A percentile compares a stretch with the other conserved stretches of the same genome.
phyloP scores from a whole-genome alignment of 768 basidiomycete species.

The Naematelia aurantialba region DNA sequence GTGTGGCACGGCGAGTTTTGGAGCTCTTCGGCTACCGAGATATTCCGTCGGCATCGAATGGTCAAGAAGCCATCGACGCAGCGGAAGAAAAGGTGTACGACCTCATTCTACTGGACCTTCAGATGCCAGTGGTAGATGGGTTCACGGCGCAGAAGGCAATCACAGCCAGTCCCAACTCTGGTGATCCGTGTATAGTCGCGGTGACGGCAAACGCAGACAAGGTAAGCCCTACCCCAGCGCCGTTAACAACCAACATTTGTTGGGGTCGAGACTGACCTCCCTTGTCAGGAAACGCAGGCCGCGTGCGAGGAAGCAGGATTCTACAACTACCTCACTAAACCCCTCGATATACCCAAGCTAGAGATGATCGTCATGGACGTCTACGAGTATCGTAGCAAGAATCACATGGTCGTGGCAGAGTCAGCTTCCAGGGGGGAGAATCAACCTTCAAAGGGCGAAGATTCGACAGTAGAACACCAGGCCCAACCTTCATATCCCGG shows the following conservation, averaged over 20 bases:
- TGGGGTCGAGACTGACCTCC: neutral
- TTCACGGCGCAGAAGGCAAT: conserved; percentile 28
- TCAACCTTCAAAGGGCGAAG: too few species aligned
- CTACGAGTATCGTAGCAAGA: conserved; percentile 9
- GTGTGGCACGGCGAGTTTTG: conserved; percentile 35
- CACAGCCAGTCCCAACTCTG: conserved; percentile 18
- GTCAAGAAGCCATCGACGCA: conserved; percentile 36
- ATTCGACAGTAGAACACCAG: too few species aligned
- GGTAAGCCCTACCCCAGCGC: conserved; percentile 14
- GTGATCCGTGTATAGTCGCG: conserved; percentile 28
- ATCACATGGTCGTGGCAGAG: neutral
- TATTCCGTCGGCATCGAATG: conserved; percentile 41
- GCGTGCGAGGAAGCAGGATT: conserved; percentile 19
- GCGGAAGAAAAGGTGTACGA: conserved; percentile 38
- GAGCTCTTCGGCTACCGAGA: conserved; percentile 39
- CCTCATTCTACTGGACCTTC: conserved; percentile 45
- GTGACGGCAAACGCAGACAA: conserved; percentile 40
- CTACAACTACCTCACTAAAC: conserved; percentile 30
- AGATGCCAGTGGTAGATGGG: conserved; percentile 42
- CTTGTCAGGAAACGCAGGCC: conserved; percentile 16
- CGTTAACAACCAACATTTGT: neutral
- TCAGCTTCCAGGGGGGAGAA: neutral
- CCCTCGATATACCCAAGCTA: conserved; percentile 23
- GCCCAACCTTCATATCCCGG: too few species aligned
- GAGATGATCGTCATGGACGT: conserved; percentile 8